phyloP scores from a whole-genome alignment of 768 basidiomycete genomes.

The Gyrodon lividus region DNA sequence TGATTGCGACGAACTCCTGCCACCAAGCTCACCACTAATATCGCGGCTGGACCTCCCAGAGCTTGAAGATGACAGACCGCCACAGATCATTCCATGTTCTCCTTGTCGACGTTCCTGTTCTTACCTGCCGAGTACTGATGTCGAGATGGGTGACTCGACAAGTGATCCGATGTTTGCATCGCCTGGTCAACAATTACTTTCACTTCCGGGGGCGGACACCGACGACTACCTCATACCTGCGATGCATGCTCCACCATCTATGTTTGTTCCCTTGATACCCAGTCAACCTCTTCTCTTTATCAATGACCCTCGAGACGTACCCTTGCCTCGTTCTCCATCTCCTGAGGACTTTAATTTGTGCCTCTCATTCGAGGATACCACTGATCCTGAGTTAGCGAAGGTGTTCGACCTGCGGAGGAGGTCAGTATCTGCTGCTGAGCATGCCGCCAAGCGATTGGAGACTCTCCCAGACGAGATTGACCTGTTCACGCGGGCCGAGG shows the following conservation, averaged over 20 bases:
- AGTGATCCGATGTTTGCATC: slow-evolving; percentile 14
- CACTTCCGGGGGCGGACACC: slow-evolving; percentile 43
- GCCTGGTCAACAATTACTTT: slow-evolving; percentile 30
- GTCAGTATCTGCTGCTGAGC: slow-evolving; percentile 33
- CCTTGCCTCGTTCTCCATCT: slow-evolving; percentile 41
- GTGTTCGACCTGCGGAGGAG: slow-evolving; percentile 42
- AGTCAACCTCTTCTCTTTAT: slow-evolving; percentile 40
- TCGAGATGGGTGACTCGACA: slow-evolving; percentile 20
- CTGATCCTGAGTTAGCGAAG: slow-evolving; percentile 39
- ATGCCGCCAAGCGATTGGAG: slow-evolving; percentile 31
- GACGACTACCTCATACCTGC: slow-evolving; percentile 42
- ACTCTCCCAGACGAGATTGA: slow-evolving; percentile 36
- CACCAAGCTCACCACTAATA: slow-evolving; percentile 34
- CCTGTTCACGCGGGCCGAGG: slow-evolving; percentile 41
- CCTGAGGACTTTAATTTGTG: slow-evolving; percentile 42
- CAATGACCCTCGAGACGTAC: slow-evolving; percentile 40
- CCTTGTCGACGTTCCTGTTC: slow-evolving; percentile 30
- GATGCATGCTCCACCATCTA: neutral
- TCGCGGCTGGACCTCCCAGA: slow-evolving; percentile 31
- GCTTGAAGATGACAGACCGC: slow-evolving; percentile 26
- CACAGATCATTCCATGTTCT: slow-evolving; percentile 24
- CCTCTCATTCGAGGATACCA: slow-evolving; percentile 29
- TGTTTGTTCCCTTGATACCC: slow-evolving; percentile 14
- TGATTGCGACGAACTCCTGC: slow-evolving; percentile 18
- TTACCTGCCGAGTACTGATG: slow-evolving; percentile 30